These are phyloP conservation scores for Alnus glutinosa DNA, from an alignment of 306 rosid genomes.

Conservation along the genomic window DNA sequence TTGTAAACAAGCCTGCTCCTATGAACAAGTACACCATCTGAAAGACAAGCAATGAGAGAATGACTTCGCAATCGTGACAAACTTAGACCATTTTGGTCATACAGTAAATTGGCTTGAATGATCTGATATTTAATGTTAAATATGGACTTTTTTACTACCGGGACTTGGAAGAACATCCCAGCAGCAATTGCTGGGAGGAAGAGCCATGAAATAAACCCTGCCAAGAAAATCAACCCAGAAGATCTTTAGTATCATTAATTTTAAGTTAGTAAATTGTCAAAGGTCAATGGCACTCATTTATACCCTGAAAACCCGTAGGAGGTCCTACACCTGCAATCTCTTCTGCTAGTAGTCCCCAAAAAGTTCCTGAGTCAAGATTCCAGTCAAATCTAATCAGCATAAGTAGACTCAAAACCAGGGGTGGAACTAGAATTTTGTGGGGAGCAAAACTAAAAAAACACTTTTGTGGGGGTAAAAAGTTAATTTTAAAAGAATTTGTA, in stretches of 20 bases:
- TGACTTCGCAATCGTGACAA: slow-evolving; percentile 1
- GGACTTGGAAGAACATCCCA: slow-evolving; percentile 71
- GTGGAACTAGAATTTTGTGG: too few species aligned
- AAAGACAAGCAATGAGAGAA: slow-evolving; percentile 20
- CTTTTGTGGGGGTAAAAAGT: too few species aligned
- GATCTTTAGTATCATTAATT: background rate
- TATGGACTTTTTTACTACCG: slow-evolving; percentile 47
- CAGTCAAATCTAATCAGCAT: slow-evolving; percentile 10
- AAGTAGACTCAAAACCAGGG: background rate
- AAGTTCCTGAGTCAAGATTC: slow-evolving; percentile 51
- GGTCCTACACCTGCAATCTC: slow-evolving; percentile 66
- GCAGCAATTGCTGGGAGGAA: slow-evolving; percentile 85
- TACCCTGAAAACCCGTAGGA: slow-evolving; percentile 96
- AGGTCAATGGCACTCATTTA: background rate
- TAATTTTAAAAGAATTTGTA: too few species aligned
- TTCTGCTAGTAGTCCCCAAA: slow-evolving; percentile 67
- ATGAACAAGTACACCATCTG: slow-evolving; percentile 90
- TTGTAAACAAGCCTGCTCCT: slow-evolving; percentile 72
- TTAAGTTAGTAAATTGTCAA: slow-evolving; percentile 5
- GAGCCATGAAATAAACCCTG: slow-evolving; percentile 87
- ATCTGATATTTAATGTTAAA: background rate
- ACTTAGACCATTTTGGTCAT: background rate
- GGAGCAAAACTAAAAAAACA: too few species aligned
- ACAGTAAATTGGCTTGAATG: background rate
- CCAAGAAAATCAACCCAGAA: slow-evolving; percentile 24